phyloP scores from a whole-genome alignment of 1,284 basidiomycete genomes.

The Lignosus rhinocerotis region DNA sequence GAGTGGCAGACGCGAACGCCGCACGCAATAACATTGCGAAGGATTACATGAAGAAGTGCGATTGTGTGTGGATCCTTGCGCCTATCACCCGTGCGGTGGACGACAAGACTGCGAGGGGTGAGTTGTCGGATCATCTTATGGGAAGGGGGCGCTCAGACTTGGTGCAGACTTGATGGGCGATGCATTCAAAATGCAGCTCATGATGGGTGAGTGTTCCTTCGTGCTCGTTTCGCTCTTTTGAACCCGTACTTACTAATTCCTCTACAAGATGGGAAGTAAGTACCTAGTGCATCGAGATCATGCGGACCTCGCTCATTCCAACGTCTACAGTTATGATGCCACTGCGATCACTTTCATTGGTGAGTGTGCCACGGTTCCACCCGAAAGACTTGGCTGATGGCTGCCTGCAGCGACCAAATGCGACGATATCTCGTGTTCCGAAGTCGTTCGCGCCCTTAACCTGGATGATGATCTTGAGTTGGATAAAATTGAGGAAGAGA shows the following conservation, averaged over 20 bases:
- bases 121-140: conserved; percentile 2
- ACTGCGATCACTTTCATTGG: conserved; percentile 62
- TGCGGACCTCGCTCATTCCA: conserved; percentile 1
- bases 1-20: conserved; percentile 62
- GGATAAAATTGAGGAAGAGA: conserved; percentile 47
- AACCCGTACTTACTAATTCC: not conserved
- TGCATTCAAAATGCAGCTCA: conserved; percentile 60
- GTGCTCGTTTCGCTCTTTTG: not conserved
- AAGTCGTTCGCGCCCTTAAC: conserved; percentile 51
- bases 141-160: not conserved
- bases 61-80: conserved; percentile 57
- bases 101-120: conserved; percentile 60
- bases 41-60: conserved; percentile 60
- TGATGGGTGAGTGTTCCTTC: conserved; percentile 40
- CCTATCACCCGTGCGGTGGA: conserved; percentile 58
- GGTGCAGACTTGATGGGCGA: conserved; percentile 54
- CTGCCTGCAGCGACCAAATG: conserved; percentile 53
- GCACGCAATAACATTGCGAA: conserved; percentile 58
- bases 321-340: conserved; percentile 47
- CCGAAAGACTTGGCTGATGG: not conserved
- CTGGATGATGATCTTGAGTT: conserved; percentile 54
- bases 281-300: conserved; percentile 7
- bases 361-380: conserved; percentile 21
- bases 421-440: conserved; percentile 63
- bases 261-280: conserved; percentile 51